Conservation (phyloP, 2,329 filamentous ascomycete genomes). For the Whalleya microplaca region DNA sequence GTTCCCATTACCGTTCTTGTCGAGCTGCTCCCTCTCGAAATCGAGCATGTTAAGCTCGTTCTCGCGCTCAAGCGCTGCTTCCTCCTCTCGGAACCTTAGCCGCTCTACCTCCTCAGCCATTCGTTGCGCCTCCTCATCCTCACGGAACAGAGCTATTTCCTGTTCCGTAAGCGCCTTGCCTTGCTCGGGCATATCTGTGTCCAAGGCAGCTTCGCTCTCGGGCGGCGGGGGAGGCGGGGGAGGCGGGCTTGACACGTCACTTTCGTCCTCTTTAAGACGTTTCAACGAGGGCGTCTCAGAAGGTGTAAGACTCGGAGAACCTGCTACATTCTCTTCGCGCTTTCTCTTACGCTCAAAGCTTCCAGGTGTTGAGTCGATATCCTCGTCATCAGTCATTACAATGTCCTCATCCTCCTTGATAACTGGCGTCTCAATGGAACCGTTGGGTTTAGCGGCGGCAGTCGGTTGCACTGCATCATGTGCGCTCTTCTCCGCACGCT, state of each 20-base stretch:
- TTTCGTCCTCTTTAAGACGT: constrained; percentile 53
- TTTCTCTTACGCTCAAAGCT: constrained; percentile 68
- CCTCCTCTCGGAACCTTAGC: constrained; percentile 38
- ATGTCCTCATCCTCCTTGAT: constrained; percentile 39
- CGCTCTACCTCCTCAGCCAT: constrained; percentile 52
- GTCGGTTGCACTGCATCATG: constrained; percentile 31
- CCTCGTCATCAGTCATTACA: constrained; percentile 48
- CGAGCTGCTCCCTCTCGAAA: constrained; percentile 39
- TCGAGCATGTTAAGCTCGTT: constrained; percentile 45
- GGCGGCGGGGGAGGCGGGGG: constrained; percentile 55
- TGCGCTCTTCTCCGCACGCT: constrained; percentile 37
- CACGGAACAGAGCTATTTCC: constrained; percentile 53
- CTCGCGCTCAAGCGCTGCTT: constrained; percentile 42
- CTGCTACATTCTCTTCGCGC: constrained; percentile 50
- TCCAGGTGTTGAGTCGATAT: constrained; percentile 46
- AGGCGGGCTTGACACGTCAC: constrained; percentile 39
- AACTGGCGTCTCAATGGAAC: constrained; percentile 25
- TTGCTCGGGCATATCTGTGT: constrained; percentile 45
- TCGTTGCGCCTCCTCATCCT: constrained; percentile 59
- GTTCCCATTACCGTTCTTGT: constrained; percentile 28
- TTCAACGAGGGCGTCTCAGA: constrained; percentile 61
- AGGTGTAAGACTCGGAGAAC: constrained; percentile 51
- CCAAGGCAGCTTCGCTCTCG: constrained; percentile 40
- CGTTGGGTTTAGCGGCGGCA: constrained; percentile 25
- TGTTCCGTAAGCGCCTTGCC: constrained; percentile 52